Conservation (phyloP, 306 rosid species). For the Quercus alba region DNA sequence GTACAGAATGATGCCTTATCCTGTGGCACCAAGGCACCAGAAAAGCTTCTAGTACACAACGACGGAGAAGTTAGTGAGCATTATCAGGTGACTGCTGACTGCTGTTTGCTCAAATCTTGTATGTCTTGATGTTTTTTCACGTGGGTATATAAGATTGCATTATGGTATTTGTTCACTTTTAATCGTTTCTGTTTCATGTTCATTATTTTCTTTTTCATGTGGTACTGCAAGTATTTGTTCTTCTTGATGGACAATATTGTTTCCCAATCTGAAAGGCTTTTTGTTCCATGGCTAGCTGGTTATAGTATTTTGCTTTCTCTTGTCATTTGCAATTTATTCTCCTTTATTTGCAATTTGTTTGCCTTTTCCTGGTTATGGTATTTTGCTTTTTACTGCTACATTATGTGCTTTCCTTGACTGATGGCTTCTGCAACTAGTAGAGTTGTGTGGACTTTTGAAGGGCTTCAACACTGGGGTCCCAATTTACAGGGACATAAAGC, state of each 20-base stretch:
- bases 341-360: not conserved
- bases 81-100: conserved; percentile 41
- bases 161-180: not conserved
- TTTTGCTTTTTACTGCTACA: not conserved
- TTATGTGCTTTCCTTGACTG: not conserved
- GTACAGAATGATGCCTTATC: conserved; percentile 32
- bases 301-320: not conserved
- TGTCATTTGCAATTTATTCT: not conserved
- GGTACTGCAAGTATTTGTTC: not conserved
- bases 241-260: not conserved
- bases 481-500: not conserved
- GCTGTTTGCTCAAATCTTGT: conserved; percentile 4
- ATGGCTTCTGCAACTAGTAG: not conserved
- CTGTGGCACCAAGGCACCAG: conserved; percentile 28
- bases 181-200: not conserved
- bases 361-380: not conserved
- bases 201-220: not conserved
- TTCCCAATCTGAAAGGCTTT: not conserved
- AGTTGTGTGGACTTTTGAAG: not conserved
- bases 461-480: not conserved
- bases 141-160: not conserved
- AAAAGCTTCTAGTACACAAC: conserved; percentile 27
- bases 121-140: not conserved
- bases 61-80: conserved; percentile 29
- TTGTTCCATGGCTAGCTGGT: not conserved